Percentiles rank a stretch among this genome's conserved stretches.
Evolutionary conservation across 2,329 filamentous ascomycete species (phyloP).

Genomic region (Colletotrichum sp.): DNA sequence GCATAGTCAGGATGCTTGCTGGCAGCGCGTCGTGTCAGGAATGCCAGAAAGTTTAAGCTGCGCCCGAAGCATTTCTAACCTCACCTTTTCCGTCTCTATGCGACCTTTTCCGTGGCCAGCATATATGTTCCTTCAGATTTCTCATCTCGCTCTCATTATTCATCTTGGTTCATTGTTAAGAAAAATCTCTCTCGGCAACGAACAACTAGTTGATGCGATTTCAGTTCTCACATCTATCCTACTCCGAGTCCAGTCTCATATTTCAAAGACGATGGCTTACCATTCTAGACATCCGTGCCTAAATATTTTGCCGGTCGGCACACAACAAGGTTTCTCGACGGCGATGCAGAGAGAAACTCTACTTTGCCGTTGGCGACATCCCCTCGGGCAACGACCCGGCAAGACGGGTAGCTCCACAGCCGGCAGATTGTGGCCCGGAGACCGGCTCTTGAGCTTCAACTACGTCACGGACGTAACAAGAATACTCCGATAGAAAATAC

Average conservation of each 20-base stretch:
- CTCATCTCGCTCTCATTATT: neutral
- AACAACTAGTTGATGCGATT: neutral
- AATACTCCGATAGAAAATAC: neutral
- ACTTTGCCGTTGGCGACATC: neutral
- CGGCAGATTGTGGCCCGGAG: neutral
- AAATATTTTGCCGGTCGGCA: neutral
- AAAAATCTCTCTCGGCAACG: neutral
- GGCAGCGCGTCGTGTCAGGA: neutral
- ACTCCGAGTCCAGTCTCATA: neutral
- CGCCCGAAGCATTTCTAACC: neutral
- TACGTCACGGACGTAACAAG: neutral
- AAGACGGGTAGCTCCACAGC: neutral
- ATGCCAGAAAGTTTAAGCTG: neutral
- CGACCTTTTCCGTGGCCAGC: neutral
- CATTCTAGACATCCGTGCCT: neutral
- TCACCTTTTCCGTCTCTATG: neutral
- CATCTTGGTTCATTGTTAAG: no score
- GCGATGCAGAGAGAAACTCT: neutral
- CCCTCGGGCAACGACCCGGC: neutral
- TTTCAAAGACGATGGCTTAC: neutral
- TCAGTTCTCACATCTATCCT: neutral
- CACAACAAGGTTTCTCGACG: neutral
- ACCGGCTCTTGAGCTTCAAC: neutral
- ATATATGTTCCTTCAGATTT: neutral
- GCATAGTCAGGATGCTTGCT: neutral